phyloP scores from a whole-genome alignment of 73 alveolate genomes.

The Paramecium pentaurelia region DNA sequence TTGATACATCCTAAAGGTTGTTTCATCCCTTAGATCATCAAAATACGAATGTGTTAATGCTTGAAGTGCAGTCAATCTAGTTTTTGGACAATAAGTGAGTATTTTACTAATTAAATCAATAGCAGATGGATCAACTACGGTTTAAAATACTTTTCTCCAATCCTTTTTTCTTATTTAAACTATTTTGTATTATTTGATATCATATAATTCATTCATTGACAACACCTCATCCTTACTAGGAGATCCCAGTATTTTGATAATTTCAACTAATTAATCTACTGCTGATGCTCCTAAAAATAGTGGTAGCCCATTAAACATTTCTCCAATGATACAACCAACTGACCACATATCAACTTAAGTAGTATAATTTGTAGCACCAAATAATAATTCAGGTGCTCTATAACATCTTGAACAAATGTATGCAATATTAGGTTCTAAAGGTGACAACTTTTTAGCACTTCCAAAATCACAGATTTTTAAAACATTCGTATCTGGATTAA shows the following conservation, averaged over 20 bases:
- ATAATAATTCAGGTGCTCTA: conserved; percentile 87
- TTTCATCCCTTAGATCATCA: conserved; percentile 80
- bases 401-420: conserved; percentile 86
- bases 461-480: conserved; percentile 88
- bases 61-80: conserved; percentile 78
- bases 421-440: conserved; percentile 81
- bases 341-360: conserved; percentile 80
- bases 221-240: conserved; percentile 63
- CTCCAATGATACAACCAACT: conserved; percentile 95
- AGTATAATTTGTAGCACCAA: conserved; percentile 72
- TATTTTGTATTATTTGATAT: not conserved
- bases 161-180: conserved; percentile 15
- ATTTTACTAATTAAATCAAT: conserved; percentile 58
- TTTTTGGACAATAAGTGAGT: conserved; percentile 78
- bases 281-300: conserved; percentile 77
- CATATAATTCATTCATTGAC: conserved; percentile 50
- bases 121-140: conserved; percentile 27
- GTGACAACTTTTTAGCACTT: conserved; percentile 79
- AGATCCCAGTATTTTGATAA: conserved; percentile 67
- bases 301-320: conserved; percentile 82
- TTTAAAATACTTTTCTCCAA: conserved; percentile 18
- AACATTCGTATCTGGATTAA: conserved; percentile 73
- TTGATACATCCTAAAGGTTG: not conserved
- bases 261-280: conserved; percentile 84
- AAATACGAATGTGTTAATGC: conserved; percentile 88